These are phyloP conservation scores for Oropetium thomaeum DNA, from an alignment of 176 grass and related monocot species.

Conservation along the genomic window DNA sequence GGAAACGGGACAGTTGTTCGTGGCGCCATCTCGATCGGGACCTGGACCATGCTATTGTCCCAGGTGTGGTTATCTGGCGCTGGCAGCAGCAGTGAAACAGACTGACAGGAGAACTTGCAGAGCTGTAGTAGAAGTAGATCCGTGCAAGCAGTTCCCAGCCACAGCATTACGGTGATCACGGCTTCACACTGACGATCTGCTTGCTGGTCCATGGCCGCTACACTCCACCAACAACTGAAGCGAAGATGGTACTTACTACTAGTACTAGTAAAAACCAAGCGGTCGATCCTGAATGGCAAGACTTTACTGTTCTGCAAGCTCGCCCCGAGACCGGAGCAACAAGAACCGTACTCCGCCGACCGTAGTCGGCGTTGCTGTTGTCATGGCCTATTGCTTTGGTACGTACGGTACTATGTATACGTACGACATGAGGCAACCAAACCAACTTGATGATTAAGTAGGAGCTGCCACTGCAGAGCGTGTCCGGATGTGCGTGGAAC, in stretches of 20 bases:
- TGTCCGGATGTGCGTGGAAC: background rate
- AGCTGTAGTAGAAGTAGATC: conserved; percentile 33
- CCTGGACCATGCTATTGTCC: background rate
- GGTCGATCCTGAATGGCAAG: background rate
- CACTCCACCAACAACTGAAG: background rate
- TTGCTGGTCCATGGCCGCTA: background rate
- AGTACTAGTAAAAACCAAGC: background rate
- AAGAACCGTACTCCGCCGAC: background rate
- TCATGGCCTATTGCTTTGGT: background rate
- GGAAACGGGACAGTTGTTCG: background rate
- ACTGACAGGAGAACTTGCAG: background rate
- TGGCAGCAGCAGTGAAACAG: background rate
- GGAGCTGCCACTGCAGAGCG: background rate
- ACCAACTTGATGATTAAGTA: background rate
- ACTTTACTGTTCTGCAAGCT: background rate
- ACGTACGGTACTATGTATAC: background rate
- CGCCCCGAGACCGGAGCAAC: background rate
- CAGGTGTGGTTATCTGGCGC: background rate
- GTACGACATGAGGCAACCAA: background rate
- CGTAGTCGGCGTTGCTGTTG: too few relatives aligned
- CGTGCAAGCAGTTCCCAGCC: background rate
- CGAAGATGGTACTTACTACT: too few relatives aligned
- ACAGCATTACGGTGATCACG: background rate
- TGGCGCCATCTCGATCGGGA: background rate
- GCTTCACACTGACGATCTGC: background rate